A percentile compares a stretch with the other conserved stretches of the same genome.
These are phyloP conservation scores for Elsinoe perseae DNA, from an alignment of 2,329 filamentous ascomycete species.

Conservation along the genomic window DNA sequence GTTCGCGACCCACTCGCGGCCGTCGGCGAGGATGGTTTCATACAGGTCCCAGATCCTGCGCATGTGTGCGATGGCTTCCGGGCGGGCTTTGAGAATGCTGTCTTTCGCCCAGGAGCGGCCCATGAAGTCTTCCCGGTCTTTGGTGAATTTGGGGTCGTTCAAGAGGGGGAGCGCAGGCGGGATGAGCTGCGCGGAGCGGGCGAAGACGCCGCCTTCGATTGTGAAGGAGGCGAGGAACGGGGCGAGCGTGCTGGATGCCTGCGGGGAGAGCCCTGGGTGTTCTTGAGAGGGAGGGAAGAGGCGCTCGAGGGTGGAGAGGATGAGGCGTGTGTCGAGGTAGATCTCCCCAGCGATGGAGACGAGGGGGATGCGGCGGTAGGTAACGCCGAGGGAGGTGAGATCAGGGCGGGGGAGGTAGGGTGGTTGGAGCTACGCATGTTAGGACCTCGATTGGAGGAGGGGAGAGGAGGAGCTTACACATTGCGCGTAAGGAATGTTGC, in stretches of 20 bases:
- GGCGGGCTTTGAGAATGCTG: constrained; percentile 37
- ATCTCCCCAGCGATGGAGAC: constrained; percentile 59
- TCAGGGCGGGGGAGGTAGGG: constrained; percentile 59
- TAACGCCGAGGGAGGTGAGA: constrained; percentile 52
- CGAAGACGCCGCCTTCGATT: constrained; percentile 52
- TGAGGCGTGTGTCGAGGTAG: constrained; percentile 63
- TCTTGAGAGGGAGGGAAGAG: constrained; percentile 38
- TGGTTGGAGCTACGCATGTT: constrained; percentile 49
- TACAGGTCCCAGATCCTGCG: constrained; percentile 49
- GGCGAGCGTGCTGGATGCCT: constrained; percentile 38
- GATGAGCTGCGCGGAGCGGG: constrained; percentile 47
- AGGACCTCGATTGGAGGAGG: constrained; percentile 31
- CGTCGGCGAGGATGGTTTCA: constrained; percentile 58
- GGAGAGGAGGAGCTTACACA: constrained; percentile 46
- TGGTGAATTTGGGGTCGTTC: constrained; percentile 51
- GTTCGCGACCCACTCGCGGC: constrained; percentile 56
- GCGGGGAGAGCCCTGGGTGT: constrained; percentile 31
- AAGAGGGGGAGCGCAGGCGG: constrained; percentile 49
- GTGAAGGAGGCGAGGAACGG: constrained; percentile 50
- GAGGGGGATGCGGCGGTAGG: constrained; percentile 63
- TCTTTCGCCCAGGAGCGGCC: constrained; percentile 38
- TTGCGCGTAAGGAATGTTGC: constrained; percentile 58
- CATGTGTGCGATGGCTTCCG: constrained; percentile 52
- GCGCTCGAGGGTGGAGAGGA: constrained; percentile 56
- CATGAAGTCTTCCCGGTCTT: constrained; percentile 47